Evolutionary conservation across 139 green algal species (phyloP), one percentile per base, ranked within the genome.

Genomic region (Eudorina sp.): DNA sequence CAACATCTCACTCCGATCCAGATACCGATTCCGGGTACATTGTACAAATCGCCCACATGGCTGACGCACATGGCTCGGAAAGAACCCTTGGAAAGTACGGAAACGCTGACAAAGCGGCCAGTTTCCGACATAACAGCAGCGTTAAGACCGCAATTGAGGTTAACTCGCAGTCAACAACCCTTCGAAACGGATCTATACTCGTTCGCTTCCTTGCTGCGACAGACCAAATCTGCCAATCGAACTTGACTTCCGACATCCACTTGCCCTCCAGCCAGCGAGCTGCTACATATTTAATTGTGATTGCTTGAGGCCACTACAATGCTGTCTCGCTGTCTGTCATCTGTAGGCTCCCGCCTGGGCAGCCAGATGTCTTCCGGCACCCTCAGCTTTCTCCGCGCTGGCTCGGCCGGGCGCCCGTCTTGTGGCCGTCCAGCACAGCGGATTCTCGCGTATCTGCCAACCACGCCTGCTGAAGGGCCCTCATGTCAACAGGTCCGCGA

Each of bases 401-500:
- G 31, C 4, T 2, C 70, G 9, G 40, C 70, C 9, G 70, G 23
- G 19, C 70, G 36, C 55, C 66, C 34, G 1, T 13, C 21, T n/a
- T n/a, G n/a, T 34, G 62, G 62, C 27, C 62, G 66, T 25, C 31
- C 36, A 16, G 25, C 70, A 11, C 70, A 41, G 29, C 38, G 38
- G 23, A 53, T 79, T 25, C 36, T 79, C 23, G 70, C 70, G 23
- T 53, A 53, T 34, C 70, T 79, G 23, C 70, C 70, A 23, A 31
- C 6, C n/a, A 1, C 70, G 23, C 7, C 70, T 14, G 70, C 70
- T 13, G 70, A 79, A 40, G 70, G 40, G 18, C 66, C 36, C 36
- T 75, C 66, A 46, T 75, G 66, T 29, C 73, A 81, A 31, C 75
- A 69, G 75, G 8, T 84, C 41, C 77, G 77, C 16, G 77, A 72